Conservation (phyloP, 495 filamentous ascomycete species). For the Xylaria cubensis region DNA sequence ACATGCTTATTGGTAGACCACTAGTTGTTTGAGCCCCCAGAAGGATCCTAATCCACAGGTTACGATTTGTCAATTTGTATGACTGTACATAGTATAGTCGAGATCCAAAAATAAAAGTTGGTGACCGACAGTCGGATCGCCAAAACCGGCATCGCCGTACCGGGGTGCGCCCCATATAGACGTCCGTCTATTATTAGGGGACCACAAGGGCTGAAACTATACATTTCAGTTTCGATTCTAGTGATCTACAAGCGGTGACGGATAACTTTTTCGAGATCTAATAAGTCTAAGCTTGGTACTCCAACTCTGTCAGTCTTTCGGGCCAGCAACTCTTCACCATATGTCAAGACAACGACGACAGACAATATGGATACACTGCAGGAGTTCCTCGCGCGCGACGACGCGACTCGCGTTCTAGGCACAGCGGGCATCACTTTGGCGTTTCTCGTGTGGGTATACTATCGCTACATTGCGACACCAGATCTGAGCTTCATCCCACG, state of each 20-base stretch:
- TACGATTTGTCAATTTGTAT: conserved; percentile 28
- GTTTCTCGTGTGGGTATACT: conserved; percentile 23
- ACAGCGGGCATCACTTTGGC: conserved; percentile 20
- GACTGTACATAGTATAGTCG: conserved; percentile 26
- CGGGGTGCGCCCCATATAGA: conserved; percentile 24
- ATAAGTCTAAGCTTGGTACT: conserved; percentile 19
- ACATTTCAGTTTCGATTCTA: conserved; percentile 19
- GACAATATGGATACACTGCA: conserved; percentile 13
- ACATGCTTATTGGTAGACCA: conserved; percentile 14
- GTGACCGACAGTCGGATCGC: conserved; percentile 26
- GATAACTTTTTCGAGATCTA: conserved; percentile 21
- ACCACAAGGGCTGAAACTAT: conserved; percentile 25
- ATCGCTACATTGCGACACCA: conserved; percentile 22
- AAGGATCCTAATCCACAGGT: conserved; percentile 18
- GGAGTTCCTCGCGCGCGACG: conserved; percentile 23
- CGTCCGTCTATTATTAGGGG: conserved; percentile 27
- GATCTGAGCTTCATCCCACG: conserved; percentile 26
- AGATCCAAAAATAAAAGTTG: conserved; percentile 26
- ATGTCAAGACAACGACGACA: conserved; percentile 16
- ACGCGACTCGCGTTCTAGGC: conserved; percentile 17
- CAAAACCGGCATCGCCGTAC: conserved; percentile 28
- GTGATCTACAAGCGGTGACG: background rate
- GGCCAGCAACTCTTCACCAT: conserved; percentile 7
- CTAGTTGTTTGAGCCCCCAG: conserved; percentile 18
- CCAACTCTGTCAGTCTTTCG: conserved; percentile 5